Evolutionary conservation across 495 filamentous ascomycete genomes (phyloP).

Genomic region (Letharia columbiana): DNA sequence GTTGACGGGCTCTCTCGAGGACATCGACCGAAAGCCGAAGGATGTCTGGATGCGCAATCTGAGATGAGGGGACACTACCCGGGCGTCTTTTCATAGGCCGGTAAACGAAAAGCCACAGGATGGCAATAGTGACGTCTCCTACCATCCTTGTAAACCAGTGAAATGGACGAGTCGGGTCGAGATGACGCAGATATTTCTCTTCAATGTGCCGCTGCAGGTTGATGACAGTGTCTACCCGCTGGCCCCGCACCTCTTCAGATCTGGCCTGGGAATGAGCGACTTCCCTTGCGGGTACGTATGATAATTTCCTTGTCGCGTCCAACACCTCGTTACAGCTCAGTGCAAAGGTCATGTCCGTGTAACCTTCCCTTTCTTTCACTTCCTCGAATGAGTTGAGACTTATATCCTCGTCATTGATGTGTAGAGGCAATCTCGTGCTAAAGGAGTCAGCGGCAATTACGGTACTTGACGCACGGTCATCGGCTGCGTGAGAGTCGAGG

Average conservation of each 20-base stretch:
- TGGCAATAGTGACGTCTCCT: conserved; percentile 8
- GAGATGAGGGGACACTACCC: neutral
- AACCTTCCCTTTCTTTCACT: neutral
- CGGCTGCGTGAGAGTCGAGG: conserved; percentile 59
- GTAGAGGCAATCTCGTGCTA: conserved; percentile 52
- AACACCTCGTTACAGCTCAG: conserved; percentile 16
- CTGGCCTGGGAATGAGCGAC: neutral
- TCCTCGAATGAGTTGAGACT: neutral
- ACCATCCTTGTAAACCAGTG: conserved; percentile 7
- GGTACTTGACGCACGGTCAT: conserved; percentile 66
- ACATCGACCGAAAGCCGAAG: conserved; percentile 14
- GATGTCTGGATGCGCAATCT: conserved; percentile 4
- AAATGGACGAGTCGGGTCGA: neutral
- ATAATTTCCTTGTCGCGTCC: neutral
- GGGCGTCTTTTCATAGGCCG: conserved; percentile 11
- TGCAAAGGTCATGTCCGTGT: neutral
- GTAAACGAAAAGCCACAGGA: conserved; percentile 6
- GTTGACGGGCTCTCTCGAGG: conserved; percentile 6
- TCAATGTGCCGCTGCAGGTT: conserved; percentile 5
- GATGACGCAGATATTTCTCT: conserved; percentile 11
- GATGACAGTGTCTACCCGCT: conserved; percentile 1
- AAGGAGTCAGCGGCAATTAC: conserved; percentile 51
- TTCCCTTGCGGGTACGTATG: conserved; percentile 6
- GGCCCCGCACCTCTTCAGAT: neutral
- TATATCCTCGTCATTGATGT: conserved; percentile 30